Conservation (phyloP, 208 protist genomes). For the Wallacemonas sp. region DNA sequence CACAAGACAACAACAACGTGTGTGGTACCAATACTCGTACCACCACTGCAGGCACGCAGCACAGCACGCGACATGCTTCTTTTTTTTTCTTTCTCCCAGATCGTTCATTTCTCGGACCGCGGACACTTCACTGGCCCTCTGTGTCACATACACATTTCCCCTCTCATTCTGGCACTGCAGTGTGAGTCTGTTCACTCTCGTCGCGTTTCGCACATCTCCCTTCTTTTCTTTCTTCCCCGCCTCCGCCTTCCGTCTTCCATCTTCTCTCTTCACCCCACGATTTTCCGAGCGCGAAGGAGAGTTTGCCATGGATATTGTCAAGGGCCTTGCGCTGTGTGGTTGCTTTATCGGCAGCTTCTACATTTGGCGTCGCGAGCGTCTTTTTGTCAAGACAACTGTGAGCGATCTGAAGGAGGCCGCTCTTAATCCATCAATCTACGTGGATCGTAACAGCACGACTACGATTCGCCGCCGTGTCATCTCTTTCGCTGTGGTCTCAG, state of each 20-base stretch:
- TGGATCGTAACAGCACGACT: conserved; percentile 43
- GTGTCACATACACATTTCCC: too few relatives aligned
- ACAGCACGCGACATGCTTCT: too few relatives aligned
- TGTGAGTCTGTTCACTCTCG: too few relatives aligned
- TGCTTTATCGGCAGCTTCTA: conserved; percentile 71
- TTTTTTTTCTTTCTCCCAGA: too few relatives aligned
- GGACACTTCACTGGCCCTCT: not conserved
- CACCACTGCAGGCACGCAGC: not conserved
- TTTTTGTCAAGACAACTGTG: conserved; percentile 29
- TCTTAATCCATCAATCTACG: conserved; percentile 23
- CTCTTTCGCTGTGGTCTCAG: conserved; percentile 24
- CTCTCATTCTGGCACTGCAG: too few relatives aligned
- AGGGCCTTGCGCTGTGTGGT: conserved; percentile 26
- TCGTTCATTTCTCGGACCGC: too few relatives aligned
- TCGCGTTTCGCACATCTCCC: too few relatives aligned
- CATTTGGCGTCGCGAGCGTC: conserved; percentile 48
- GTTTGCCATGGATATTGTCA: conserved; percentile 43
- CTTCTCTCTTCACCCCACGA: not conserved
- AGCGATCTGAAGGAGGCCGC: conserved; percentile 40
- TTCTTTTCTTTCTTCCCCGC: not conserved
- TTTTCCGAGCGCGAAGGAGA: not conserved
- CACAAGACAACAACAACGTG: not conserved
- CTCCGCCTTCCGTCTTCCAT: not conserved
- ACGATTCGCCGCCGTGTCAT: conserved; percentile 44
- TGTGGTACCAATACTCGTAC: not conserved